These are phyloP conservation scores for Hypomontagnella monticulosa DNA, from an alignment of 495 filamentous ascomycete genomes.

Conservation along the genomic window DNA sequence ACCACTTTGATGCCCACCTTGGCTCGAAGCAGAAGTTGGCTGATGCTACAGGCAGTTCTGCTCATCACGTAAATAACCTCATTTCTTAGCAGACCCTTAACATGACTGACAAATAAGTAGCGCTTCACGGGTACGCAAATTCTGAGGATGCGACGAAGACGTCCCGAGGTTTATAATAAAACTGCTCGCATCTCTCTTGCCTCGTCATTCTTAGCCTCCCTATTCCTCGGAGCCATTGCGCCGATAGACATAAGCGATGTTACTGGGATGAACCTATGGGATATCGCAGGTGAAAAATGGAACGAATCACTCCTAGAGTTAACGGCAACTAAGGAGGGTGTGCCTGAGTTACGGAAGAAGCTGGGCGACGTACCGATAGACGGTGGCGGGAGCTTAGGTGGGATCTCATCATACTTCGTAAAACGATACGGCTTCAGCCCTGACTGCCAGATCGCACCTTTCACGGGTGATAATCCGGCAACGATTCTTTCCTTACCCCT, in stretches of 20 bases:
- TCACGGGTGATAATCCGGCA: constrained; percentile 95
- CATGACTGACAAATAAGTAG: constrained; percentile 57
- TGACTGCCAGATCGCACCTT: constrained; percentile 79
- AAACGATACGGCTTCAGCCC: constrained; percentile 78
- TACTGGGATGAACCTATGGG: constrained; percentile 97
- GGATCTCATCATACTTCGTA: constrained; percentile 78
- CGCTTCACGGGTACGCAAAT: constrained; percentile 99
- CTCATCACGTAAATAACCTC: constrained; percentile 79
- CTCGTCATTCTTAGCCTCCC: constrained; percentile 91
- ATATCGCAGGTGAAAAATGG: constrained; percentile 79
- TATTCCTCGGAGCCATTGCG: constrained; percentile 86
- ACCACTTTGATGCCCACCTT: constrained; percentile 79
- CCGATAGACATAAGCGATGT: constrained; percentile 95
- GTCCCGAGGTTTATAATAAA: constrained; percentile 80
- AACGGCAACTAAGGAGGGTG: constrained; percentile 70
- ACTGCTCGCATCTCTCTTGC: constrained; percentile 91
- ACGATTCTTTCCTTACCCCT: constrained; percentile 93
- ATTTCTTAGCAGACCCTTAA: not conserved
- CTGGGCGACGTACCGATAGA: constrained; percentile 82
- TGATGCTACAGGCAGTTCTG: constrained; percentile 83
- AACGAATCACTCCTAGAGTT: constrained; percentile 77
- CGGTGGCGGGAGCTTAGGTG: constrained; percentile 80
- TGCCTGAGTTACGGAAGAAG: constrained; percentile 75
- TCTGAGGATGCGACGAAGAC: constrained; percentile 79
- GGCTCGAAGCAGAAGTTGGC: constrained; percentile 75